A percentile compares a stretch with the other conserved stretches of the same genome.
phyloP scores from a whole-genome alignment of 768 basidiomycete genomes.

The Cystofilobasidium bisporidii region DNA sequence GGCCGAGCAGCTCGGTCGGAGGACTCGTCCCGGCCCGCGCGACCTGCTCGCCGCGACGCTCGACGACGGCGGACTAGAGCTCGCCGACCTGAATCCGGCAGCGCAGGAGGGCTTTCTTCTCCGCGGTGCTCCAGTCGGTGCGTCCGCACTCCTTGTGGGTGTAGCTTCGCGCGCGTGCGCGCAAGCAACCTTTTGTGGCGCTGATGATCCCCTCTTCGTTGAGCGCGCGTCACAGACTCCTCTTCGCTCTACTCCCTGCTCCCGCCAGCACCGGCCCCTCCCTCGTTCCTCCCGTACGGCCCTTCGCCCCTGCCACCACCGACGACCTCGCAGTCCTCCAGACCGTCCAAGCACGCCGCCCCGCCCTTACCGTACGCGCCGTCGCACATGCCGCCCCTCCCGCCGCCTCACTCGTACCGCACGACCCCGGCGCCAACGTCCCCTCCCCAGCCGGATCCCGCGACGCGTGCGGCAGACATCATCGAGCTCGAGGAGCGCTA shows the following conservation, averaged over 20 bases:
- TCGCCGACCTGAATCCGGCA: not conserved
- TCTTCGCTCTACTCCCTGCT: not conserved
- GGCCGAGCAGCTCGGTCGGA: not conserved
- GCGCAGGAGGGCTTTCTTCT: not conserved
- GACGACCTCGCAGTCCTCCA: not conserved
- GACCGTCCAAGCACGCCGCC: not conserved
- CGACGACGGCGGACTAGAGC: not conserved
- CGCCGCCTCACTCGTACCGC: not conserved
- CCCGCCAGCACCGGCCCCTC: not conserved
- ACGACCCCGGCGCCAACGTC: not conserved
- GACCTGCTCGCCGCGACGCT: not conserved
- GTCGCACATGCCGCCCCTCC: not conserved
- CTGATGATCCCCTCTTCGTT: too few species aligned
- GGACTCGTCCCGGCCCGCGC: not conserved
- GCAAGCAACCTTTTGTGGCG: too few species aligned
- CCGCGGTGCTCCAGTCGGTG: not conserved
- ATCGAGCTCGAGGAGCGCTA: not conserved
- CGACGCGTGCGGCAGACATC: not conserved
- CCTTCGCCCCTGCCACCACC: not conserved
- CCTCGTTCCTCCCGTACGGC: not conserved
- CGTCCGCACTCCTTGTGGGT: not conserved
- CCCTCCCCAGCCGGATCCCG: not conserved
- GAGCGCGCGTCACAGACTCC: not conserved
- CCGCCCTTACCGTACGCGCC: not conserved
- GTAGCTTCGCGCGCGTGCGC: too few species aligned